Evolutionary conservation across 768 basidiomycete genomes (phyloP).

Genomic region (Rubroboletus satanas): DNA sequence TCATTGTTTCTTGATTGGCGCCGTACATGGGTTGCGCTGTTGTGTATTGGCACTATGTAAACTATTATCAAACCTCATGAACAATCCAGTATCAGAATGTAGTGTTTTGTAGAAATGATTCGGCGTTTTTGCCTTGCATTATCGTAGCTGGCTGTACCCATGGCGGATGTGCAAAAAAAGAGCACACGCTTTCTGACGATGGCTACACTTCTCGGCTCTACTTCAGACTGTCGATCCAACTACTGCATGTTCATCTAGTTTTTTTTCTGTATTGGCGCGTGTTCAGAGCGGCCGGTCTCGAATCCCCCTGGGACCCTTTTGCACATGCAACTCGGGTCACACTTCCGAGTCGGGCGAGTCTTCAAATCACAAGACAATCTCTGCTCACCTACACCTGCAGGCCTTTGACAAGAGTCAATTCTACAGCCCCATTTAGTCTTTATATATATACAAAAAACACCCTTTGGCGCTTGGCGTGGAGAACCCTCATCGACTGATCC

Average conservation of each 20-base stretch:
- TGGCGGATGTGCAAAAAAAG: background rate
- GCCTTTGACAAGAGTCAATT: no score
- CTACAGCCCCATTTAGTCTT: no score
- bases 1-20: slow-evolving; percentile 21
- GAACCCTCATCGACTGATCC: no score
- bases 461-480: background rate
- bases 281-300: background rate
- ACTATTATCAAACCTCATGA: slow-evolving; percentile 10
- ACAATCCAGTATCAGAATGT: slow-evolving; percentile 4
- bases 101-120: slow-evolving; percentile 2
- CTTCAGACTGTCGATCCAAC: background rate
- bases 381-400: no score
- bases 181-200: background rate
- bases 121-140: background rate
- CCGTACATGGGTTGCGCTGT: slow-evolving; percentile 7
- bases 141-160: background rate
- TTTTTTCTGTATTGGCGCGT: background rate
- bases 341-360: no score
- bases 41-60: slow-evolving; percentile 28
- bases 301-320: no score
- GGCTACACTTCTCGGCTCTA: background rate
- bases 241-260: background rate
- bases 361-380: no score
- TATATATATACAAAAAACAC: no score
- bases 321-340: no score